Conservation (phyloP, 2,329 filamentous ascomycete species). For the Fusarium tupiense region DNA sequence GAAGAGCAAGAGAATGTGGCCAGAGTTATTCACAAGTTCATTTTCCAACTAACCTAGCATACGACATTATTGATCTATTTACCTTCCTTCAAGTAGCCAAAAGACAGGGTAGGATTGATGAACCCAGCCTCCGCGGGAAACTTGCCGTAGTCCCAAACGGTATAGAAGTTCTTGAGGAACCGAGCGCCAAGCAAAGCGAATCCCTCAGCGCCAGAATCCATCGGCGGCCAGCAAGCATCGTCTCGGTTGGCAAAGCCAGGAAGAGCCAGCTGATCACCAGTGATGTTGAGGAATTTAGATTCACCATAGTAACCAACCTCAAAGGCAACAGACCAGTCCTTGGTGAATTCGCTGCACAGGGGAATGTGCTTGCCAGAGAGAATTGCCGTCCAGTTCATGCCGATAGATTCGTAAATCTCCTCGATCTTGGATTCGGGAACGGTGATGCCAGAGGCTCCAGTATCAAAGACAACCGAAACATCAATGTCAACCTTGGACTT, state of each 20-base stretch:
- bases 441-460: slow-evolving; percentile 42
- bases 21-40: background rate
- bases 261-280: slow-evolving; percentile 45
- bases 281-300: slow-evolving; percentile 43
- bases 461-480: slow-evolving; percentile 47
- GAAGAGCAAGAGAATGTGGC: fast-evolving
- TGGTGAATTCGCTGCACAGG: slow-evolving; percentile 50
- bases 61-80: background rate
- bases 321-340: slow-evolving; percentile 48
- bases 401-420: slow-evolving; percentile 47
- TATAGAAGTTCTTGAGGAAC: slow-evolving; percentile 48
- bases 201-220: slow-evolving; percentile 37
- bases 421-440: slow-evolving; percentile 41
- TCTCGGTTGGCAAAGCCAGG: slow-evolving; percentile 48
- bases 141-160: slow-evolving; percentile 46
- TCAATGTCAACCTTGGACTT: background rate
- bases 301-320: slow-evolving; percentile 37
- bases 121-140: background rate
- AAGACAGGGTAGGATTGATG: slow-evolving; percentile 30
- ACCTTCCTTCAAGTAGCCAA: slow-evolving; percentile 36
- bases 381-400: slow-evolving; percentile 49
- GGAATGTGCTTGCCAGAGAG: slow-evolving; percentile 42
- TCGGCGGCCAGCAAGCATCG: slow-evolving; percentile 50
- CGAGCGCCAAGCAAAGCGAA: slow-evolving; percentile 46
- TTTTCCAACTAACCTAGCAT: background rate